Base-by-base conservation (phyloP, 768 basidiomycete genomes). In the Coprinopsis strossmayeri region DNA sequence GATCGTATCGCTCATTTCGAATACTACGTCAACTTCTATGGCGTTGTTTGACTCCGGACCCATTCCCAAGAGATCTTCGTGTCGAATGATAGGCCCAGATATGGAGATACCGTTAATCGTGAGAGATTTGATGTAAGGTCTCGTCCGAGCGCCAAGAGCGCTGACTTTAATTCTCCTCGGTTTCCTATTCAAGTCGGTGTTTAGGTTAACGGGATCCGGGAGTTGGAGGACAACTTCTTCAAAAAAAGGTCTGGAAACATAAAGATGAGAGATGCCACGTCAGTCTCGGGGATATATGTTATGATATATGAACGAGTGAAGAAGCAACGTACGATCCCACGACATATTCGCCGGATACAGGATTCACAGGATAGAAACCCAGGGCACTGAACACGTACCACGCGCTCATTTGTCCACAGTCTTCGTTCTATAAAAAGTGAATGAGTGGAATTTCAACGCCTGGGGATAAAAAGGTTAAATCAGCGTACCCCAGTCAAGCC, bases 321-420 rank as follows among this genome's bases (percentile, higher is more conserved):
- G n/a, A n/a, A n/a, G n/a, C n/a, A n/a, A n/a, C n/a, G n/a, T n/a
- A n/a, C 85, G 81, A 79, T 53, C 88, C 89, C 39, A 92, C 70
- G 48, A 89, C 70, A 52, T 91, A 91, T 57, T 79, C 77, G 1
- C 77, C 81, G 0, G 83, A 85, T 0, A 84, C 84, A 0, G 89
- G 89, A 59, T 91, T 84, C 34, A 91, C 87, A 30, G 87, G 87
- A 56, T 91, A 91, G 62, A 91, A 87, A 1, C 89, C 88, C 63
- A 92, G 72, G 0, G 87, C 79, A 43, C 79, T 83, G 66, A 89
- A 91, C 12, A 91, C 73, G 56, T 83, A 91, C 89, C 89, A 91
- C 0, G 88, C 85, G 56, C 84, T 87, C 89, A 91, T 91, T 61
- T 92, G 89, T 1, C 89, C 88, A 54, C 88, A 91, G 59, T 92